Conservation (phyloP, 1,284 basidiomycete genomes). For the Macrocybe sp. region DNA sequence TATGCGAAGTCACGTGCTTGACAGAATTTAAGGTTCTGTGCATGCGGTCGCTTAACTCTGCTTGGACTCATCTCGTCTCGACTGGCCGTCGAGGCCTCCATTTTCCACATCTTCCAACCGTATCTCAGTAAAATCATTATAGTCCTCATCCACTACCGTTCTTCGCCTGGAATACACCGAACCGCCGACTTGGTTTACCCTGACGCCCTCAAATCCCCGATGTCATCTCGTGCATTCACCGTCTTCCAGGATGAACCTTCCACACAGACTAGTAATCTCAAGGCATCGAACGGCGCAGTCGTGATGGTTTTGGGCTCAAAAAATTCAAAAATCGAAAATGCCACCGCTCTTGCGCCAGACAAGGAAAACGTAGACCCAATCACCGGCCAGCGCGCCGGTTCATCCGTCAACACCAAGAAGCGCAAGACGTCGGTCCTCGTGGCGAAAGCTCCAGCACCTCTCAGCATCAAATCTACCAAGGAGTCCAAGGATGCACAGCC, state of each 20-base stretch:
- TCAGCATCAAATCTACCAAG: constrained; percentile 35
- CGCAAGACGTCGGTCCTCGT: constrained; percentile 55
- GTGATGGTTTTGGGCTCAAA: too few species aligned
- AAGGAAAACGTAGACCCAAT: constrained; percentile 76
- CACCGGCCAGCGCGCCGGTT: constrained; percentile 54
- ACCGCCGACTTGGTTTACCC: background rate
- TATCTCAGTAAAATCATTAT: too few species aligned
- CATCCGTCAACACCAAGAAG: constrained; percentile 47
- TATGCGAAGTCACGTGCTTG: constrained; percentile 11
- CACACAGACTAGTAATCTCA: constrained; percentile 12
- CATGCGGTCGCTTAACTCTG: constrained; percentile 10
- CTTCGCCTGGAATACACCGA: too few species aligned
- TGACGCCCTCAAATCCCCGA: constrained; percentile 18
- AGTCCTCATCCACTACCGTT: too few species aligned
- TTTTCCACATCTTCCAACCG: constrained; percentile 5
- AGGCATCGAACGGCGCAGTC: too few species aligned
- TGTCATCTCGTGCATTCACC: constrained; percentile 56
- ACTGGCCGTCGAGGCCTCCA: constrained; percentile 6
- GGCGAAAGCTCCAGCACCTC: constrained; percentile 42
- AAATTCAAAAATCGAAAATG: constrained; percentile 1
- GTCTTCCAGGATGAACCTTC: constrained; percentile 57
- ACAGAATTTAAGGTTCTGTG: constrained; percentile 16
- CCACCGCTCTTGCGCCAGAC: constrained; percentile 39
- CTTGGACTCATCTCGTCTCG: constrained; percentile 15
- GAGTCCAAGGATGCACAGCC: constrained; percentile 30